These are phyloP conservation scores for Craspedostauros australis DNA, from an alignment of 108 stramenopile genomes.

Conservation along the genomic window DNA sequence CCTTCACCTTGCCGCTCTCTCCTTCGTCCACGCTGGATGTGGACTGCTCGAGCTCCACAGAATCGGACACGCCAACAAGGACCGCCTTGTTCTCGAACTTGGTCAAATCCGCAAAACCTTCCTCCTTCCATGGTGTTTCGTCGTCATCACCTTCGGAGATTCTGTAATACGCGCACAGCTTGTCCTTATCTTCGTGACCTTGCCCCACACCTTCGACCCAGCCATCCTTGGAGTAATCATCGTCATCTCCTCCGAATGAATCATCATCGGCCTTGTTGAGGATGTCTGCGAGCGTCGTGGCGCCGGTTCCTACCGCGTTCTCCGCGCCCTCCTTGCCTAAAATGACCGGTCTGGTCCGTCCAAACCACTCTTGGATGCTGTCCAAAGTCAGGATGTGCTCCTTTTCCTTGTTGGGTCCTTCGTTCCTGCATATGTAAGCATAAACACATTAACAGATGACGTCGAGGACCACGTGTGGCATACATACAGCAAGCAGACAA, in stretches of 20 bases:
- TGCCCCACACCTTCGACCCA: constrained; percentile 85
- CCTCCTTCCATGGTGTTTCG: constrained; percentile 54
- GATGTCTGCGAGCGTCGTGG: constrained; percentile 68
- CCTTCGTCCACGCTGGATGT: constrained; percentile 87
- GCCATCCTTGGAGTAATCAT: constrained; percentile 33
- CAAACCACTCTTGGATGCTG: constrained; percentile 79
- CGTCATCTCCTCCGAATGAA: constrained; percentile 35
- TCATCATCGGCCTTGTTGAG: constrained; percentile 47
- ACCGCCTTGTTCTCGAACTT: constrained; percentile 52
- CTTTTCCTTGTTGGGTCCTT: constrained; percentile 63
- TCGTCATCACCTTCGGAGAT: constrained; percentile 85
- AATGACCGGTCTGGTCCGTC: constrained; percentile 53
- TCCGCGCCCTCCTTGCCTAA: constrained; percentile 79
- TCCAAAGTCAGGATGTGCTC: constrained; percentile 65
- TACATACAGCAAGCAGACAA: neutral
- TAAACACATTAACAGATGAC: too few species aligned
- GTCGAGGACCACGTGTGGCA: too few species aligned
- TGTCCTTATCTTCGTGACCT: constrained; percentile 80
- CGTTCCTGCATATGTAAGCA: constrained; percentile 22
- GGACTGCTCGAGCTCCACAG: constrained; percentile 36
- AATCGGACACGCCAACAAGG: constrained; percentile 21
- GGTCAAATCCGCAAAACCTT: constrained; percentile 69
- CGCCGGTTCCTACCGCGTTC: constrained; percentile 62
- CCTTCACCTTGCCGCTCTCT: constrained; percentile 75
- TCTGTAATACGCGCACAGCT: constrained; percentile 74